Evolutionary conservation across 2,329 filamentous ascomycete genomes (phyloP), one percentile per base, ranked within the genome.

Genomic region (Tolypocladium sp.): DNA sequence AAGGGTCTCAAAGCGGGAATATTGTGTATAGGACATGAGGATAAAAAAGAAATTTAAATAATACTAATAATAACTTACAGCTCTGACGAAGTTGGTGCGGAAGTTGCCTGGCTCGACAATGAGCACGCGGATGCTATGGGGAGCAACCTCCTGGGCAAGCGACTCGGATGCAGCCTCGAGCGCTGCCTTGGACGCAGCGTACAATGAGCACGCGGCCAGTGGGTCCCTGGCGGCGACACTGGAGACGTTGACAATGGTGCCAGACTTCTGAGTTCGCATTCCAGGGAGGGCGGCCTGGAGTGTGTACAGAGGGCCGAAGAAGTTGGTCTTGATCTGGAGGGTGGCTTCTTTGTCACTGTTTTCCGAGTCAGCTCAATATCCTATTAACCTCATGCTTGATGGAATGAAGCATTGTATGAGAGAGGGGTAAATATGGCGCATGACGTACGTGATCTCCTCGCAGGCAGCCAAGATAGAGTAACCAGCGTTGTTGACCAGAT

Each of bases 51-150:
- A 37, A 37, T 37, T 37, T 13, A 37, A 37, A 37, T 37, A 37
- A 9, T 37, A 37, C 35, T 9, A 37, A 35, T 35, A 35, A 35
- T 35, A 35, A 9, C 35, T 37, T 37, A 37, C 35, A 37, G 35
- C 35, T 4, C 35, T 37, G 35, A 80, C 66, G 58, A 81, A 76
- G n/a, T 75, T 75, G 13, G 79, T 82, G 3, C 79, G 71, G 61
- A 81, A 82, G 44, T 74, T 76, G 2, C 80, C 80, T 0, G 77
- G 79, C 64, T 82, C 79, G 25, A 82, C 69, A 15, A 78, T 69
- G 4, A 76, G 72, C 20, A 76, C 76, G 15, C 67, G 57, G 58
- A 82, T 77, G 17, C 73, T 73, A 17, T 80, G 73, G 2, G 75
- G 73, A 13, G 69, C 73, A 1, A 79, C 69, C 63, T 82, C 79